Percentiles rank a stretch among this genome's conserved stretches.
These are phyloP conservation scores for Kodamaea ohmeri DNA, from an alignment of 1,139 yeast genomes.

Conservation along the genomic window DNA sequence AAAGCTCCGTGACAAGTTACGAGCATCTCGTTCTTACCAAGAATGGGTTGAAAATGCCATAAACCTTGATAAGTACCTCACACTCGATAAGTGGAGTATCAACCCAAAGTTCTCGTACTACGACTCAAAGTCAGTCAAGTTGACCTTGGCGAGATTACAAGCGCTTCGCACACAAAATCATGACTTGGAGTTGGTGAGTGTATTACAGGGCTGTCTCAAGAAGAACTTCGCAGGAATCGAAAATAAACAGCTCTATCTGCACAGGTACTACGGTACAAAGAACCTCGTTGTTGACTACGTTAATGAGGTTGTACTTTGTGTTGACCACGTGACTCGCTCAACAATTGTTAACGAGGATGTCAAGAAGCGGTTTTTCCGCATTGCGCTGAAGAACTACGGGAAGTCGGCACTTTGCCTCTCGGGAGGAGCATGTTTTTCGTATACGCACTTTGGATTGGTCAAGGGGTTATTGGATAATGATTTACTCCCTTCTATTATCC, in stretches of 20 bases:
- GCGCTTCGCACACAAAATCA: conserved; percentile 30
- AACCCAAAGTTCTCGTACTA: conserved; percentile 66
- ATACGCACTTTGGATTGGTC: conserved; percentile 74
- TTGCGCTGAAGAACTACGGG: conserved; percentile 64
- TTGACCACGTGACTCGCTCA: conserved; percentile 45
- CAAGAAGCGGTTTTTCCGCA: conserved; percentile 56
- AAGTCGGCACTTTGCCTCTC: conserved; percentile 69
- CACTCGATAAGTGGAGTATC: conserved; percentile 61
- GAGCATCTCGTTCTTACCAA: conserved; percentile 48
- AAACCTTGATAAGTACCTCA: conserved; percentile 54
- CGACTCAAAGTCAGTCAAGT: conserved; percentile 59
- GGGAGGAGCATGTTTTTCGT: conserved; percentile 81
- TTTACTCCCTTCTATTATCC: conserved; percentile 62
- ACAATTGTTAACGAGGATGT: conserved; percentile 33
- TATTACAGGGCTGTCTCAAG: conserved; percentile 67
- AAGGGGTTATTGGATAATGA: conserved; percentile 69
- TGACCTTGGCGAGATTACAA: conserved; percentile 47
- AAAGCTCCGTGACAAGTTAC: conserved; percentile 46
- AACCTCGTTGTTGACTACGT: conserved; percentile 55
- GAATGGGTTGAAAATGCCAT: conserved; percentile 66
- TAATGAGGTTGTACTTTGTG: conserved; percentile 47
- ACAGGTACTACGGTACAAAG: conserved; percentile 75
- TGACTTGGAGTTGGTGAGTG: conserved; percentile 49
- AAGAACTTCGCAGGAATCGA: conserved; percentile 79
- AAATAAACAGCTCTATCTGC: conserved; percentile 68